Evolutionary conservation across 1,284 basidiomycete genomes (phyloP), one percentile per base, ranked within the genome.

Genomic region (Melampsora abietis-canadensis): DNA sequence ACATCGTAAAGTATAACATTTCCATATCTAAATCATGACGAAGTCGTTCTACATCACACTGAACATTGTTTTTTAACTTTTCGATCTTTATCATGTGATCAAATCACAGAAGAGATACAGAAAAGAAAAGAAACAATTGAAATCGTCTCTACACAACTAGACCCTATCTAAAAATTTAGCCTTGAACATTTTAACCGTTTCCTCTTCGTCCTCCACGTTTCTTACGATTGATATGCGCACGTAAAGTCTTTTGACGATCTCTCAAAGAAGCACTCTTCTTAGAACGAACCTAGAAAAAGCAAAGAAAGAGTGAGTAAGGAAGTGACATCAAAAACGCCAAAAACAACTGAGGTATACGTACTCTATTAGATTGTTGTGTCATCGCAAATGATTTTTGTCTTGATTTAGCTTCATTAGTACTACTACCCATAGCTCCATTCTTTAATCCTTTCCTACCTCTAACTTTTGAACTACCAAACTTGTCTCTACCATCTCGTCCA

Each of bases 401-500:
- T 46, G 62, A 54, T 30, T 73, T 73, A n/a, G 69, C 69, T 51
- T 73, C 69, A 60, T 73, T 73, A 44, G 69, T 73, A 17, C 31
- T 57, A 65, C 62, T 65, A 6, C 69, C 78, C 64, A 77, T 78
- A n/a, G 79, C 78, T 69, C 80, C 80, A 72, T 81, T 79, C 77
- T 81, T 81, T 77, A 81, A 80, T 30, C 81, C 81, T 76, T 81
- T 81, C 37, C 79, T 79, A 63, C 77, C 69, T 59, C 78, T 34
- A n/a, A 31, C 51, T 34, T 73, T 73, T n/a, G 21, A 31, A 47
- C 69, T 65, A 1, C 92, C 92, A 81, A 89, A 99, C 85, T 97
- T 98, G 80, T 96, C 94, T 66, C 96, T 87, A 0, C 93, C 96
- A 82, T 98, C 94, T 40, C 95, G 87, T 0, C 95, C 95, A 82